These are phyloP conservation scores for Rossbeevera mucosa DNA, from an alignment of 768 basidiomycete species.

Conservation along the genomic window DNA sequence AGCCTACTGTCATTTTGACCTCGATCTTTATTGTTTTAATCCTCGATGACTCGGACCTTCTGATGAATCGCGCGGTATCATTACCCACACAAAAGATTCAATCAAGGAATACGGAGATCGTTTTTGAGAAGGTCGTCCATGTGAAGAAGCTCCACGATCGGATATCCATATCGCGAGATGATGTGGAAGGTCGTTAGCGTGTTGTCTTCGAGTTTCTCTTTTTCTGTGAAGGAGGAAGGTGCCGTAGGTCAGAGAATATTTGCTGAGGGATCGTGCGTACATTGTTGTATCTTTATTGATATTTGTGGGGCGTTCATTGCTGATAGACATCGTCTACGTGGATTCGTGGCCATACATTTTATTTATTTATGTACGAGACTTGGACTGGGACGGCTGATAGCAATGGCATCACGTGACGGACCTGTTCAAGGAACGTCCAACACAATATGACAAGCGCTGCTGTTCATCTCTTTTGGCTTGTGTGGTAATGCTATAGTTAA, in stretches of 20 bases:
- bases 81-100: constrained; percentile 1
- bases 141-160: constrained; percentile 14
- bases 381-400: no score
- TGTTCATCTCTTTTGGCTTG: no score
- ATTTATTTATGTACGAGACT: not conserved
- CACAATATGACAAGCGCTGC: no score
- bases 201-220: not conserved
- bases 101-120: constrained; percentile 16
- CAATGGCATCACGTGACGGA: no score
- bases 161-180: constrained; percentile 1
- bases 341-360: not conserved
- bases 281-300: not conserved
- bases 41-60: not conserved
- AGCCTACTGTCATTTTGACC: not conserved
- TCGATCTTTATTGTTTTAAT: not conserved
- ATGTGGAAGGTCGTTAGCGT: not conserved
- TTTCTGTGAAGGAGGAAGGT: not conserved
- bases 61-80: not conserved
- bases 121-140: constrained; percentile 15
- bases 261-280: not conserved
- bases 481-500: no score
- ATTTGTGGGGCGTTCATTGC: not conserved
- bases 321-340: not conserved
- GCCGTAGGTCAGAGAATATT: not conserved
- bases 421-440: no score